phyloP scores from a whole-genome alignment of 192 early-diverging fungal genomes.

The Coemansia sp. region DNA sequence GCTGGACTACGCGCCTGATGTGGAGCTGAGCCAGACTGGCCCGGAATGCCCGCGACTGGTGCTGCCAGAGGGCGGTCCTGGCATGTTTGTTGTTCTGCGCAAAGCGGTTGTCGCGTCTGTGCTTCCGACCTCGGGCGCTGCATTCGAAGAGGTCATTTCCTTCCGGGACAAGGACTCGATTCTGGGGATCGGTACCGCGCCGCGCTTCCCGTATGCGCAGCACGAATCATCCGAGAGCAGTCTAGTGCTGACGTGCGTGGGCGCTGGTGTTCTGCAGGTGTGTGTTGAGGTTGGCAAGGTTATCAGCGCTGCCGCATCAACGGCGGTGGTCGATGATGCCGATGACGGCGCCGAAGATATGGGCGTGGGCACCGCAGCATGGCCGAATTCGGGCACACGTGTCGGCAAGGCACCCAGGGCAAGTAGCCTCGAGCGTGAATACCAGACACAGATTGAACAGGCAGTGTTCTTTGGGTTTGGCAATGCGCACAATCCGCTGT shows the following conservation, averaged over 20 bases:
- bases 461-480: conserved; percentile 41
- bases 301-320: background rate
- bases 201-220: conserved; percentile 2
- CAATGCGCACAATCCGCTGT: conserved; percentile 25
- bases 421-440: conserved; percentile 7
- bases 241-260: conserved; percentile 22
- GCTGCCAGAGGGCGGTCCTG: conserved; percentile 27
- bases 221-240: conserved; percentile 13
- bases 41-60: conserved; percentile 15
- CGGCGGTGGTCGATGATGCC: background rate
- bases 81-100: conserved; percentile 18
- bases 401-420: conserved; percentile 2
- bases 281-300: conserved; percentile 10
- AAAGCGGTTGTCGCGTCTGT: conserved; percentile 10
- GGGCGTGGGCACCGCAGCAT: background rate
- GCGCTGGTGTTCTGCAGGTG: conserved; percentile 40
- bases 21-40: conserved; percentile 2
- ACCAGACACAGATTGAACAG: conserved; percentile 45
- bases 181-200: conserved; percentile 8
- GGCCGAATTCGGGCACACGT: background rate
- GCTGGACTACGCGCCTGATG: conserved; percentile 4
- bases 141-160: conserved; percentile 28
- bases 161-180: conserved; percentile 27
- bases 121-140: conserved; percentile 1
- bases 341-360: background rate